Percentiles rank a stretch among this genome's conserved stretches.
These are phyloP conservation scores for Tetrahymena elliotti DNA, from an alignment of 73 alveolate species.

Conservation along the genomic window DNA sequence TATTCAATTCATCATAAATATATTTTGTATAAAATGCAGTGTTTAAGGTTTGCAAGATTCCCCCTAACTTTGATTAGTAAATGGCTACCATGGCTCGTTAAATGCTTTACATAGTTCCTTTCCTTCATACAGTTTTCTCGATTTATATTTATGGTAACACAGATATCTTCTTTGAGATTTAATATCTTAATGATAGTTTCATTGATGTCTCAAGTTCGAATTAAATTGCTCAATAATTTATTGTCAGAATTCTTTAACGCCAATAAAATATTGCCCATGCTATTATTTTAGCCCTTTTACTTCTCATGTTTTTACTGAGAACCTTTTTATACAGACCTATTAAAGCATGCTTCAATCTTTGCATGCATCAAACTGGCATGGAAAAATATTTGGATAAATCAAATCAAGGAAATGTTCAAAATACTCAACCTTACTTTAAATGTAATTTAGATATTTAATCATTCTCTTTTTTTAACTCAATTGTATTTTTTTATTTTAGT, in stretches of 20 bases:
- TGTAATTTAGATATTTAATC: neutral
- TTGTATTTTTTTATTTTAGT: neutral
- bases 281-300: neutral
- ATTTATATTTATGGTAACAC: neutral
- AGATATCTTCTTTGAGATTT: neutral
- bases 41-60: conserved; percentile 31
- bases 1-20: neutral
- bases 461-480: neutral
- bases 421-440: neutral
- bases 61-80: conserved; percentile 53
- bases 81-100: conserved; percentile 34
- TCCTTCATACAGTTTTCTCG: neutral
- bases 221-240: neutral
- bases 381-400: neutral
- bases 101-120: neutral
- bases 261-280: neutral
- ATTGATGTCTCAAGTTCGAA: neutral
- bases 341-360: neutral
- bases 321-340: neutral
- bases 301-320: neutral
- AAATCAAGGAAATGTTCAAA: neutral
- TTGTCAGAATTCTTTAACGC: neutral
- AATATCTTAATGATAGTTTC: neutral
- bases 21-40: neutral
- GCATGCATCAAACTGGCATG: neutral